Conservation (phyloP, 2,329 filamentous ascomycete genomes). For the Monosporascus ibericus region DNA sequence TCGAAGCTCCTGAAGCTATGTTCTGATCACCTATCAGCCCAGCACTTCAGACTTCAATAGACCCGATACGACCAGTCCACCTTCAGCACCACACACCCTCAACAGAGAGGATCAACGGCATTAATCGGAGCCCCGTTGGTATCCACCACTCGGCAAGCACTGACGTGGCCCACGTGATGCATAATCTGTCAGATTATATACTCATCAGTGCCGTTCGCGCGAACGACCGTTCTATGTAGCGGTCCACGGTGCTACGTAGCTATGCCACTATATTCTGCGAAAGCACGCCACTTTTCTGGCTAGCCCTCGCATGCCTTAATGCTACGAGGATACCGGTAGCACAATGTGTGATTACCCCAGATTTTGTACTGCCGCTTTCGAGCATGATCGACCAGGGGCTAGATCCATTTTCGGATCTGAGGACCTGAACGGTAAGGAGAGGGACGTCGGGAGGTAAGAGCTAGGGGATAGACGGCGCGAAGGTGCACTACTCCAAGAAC, state of each 20-base stretch:
- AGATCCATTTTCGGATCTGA: slow-evolving; percentile 16
- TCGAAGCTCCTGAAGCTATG: not conserved
- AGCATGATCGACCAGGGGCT: not conserved
- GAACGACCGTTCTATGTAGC: not conserved
- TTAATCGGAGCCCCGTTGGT: not conserved
- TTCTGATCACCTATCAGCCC: not conserved
- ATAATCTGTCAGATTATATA: not conserved
- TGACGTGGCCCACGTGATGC: not conserved
- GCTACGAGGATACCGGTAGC: not conserved
- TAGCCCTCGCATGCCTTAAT: not conserved
- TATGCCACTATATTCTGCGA: not conserved
- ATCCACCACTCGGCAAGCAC: not conserved
- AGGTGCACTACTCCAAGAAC: not conserved
- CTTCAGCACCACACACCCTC: not conserved
- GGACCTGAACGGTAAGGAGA: slow-evolving; percentile 10
- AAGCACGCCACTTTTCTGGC: not conserved
- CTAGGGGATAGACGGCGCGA: slow-evolving; percentile 1
- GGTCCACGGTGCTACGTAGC: not conserved
- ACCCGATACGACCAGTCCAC: not conserved
- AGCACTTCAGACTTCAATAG: not conserved
- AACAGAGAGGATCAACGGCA: not conserved
- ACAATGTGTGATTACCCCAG: slow-evolving; percentile 7
- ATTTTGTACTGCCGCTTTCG: not conserved
- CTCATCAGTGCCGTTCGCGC: not conserved
- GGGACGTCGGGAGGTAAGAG: not conserved